Percentiles rank a stretch among this genome's conserved stretches.
Evolutionary conservation across 805 yeast genomes (phyloP).

Genomic region (Cyberlindnera amylophila): DNA sequence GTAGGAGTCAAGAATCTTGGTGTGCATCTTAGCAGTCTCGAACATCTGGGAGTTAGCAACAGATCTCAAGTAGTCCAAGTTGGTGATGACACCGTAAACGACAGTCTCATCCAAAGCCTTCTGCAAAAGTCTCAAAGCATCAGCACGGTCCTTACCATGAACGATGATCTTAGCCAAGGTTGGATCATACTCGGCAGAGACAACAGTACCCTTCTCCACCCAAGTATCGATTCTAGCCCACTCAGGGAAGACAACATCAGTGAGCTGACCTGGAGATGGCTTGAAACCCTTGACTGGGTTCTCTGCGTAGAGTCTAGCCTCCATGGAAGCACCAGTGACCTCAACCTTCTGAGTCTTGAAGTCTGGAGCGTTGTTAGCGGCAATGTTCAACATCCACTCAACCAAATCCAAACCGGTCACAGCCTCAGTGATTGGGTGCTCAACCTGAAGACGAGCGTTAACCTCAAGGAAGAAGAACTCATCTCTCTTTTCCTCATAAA

Average conservation of each 20-base stretch:
- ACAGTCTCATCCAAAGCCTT: conserved; percentile 82
- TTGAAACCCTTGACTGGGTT: conserved; percentile 92
- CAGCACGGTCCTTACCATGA: conserved; percentile 84
- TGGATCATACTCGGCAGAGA: conserved; percentile 94
- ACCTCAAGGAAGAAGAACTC: conserved; percentile 95
- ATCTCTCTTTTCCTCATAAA: conserved; percentile 81
- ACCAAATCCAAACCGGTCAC: conserved; percentile 93
- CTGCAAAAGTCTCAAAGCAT: conserved; percentile 73
- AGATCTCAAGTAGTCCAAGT: conserved; percentile 82
- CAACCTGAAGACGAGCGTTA: conserved; percentile 94
- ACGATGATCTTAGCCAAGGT: conserved; percentile 95
- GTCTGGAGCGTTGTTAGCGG: conserved; percentile 85
- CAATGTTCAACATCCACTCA: conserved; percentile 94
- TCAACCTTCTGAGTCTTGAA: conserved; percentile 51
- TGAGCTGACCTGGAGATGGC: conserved; percentile 95
- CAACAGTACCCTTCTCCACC: conserved; percentile 82
- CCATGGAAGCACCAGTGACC: conserved; percentile 89
- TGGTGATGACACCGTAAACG: conserved; percentile 84
- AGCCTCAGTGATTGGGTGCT: conserved; percentile 95
- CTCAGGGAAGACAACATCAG: conserved; percentile 78
- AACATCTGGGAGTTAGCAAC: conserved; percentile 85
- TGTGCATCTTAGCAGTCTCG: conserved; percentile 75
- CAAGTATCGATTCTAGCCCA: conserved; percentile 96
- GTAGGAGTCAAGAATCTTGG: conserved; percentile 81
- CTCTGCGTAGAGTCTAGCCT: conserved; percentile 94